Evolutionary conservation across 2,329 filamentous ascomycete genomes (phyloP).

Genomic region (Dichotomopilus funicola): DNA sequence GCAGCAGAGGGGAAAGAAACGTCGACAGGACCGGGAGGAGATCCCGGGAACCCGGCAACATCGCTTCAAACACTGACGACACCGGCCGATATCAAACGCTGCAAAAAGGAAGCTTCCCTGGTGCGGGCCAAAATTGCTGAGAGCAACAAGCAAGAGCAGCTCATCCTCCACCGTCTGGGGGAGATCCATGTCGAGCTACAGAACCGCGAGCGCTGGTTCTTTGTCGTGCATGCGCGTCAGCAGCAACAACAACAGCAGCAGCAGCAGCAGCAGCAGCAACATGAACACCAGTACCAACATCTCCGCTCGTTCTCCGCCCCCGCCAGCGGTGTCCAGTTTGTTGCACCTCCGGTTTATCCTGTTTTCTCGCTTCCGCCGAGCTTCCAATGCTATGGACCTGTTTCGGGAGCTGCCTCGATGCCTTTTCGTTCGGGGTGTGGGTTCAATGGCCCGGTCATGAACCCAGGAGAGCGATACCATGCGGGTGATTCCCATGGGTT

Average conservation of each 20-base stretch:
- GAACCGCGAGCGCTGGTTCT: constrained; percentile 35
- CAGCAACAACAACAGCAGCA: neutral
- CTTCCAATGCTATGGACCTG: too few relatives aligned
- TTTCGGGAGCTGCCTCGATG: too few relatives aligned
- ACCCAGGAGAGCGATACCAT: too few relatives aligned
- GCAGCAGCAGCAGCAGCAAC: neutral
- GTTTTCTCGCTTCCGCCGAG: neutral
- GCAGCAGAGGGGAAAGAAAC: neutral
- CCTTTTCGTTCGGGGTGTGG: too few relatives aligned
- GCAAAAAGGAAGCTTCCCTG: constrained; percentile 37
- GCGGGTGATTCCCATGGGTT: too few relatives aligned
- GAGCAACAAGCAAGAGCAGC: constrained; percentile 40
- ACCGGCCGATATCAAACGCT: constrained; percentile 5
- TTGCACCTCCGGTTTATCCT: too few relatives aligned
- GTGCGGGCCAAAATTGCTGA: constrained; percentile 39
- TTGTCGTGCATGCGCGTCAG: constrained; percentile 23
- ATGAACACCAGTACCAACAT: neutral
- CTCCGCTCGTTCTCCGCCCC: neutral
- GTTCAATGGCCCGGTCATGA: too few relatives aligned
- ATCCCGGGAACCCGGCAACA: too few relatives aligned
- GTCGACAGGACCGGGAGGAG: too few relatives aligned
- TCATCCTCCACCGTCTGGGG: constrained; percentile 39
- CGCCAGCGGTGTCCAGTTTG: neutral
- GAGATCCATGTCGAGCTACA: constrained; percentile 46
- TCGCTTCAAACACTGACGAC: neutral